Evolutionary conservation across 495 filamentous ascomycete genomes (phyloP).

Genomic region (Penicillium angulare): DNA sequence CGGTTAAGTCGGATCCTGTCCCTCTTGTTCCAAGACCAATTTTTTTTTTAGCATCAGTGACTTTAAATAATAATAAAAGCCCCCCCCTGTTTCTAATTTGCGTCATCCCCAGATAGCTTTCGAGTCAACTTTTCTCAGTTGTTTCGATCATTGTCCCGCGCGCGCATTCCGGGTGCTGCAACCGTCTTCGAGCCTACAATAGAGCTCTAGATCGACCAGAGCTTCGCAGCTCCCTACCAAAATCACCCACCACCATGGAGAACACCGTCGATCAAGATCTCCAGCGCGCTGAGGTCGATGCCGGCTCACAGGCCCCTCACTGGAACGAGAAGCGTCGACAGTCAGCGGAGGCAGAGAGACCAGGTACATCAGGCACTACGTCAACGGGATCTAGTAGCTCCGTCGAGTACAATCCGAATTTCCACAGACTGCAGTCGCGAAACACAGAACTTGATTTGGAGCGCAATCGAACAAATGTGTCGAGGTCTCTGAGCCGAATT

Average conservation of each 20-base stretch:
- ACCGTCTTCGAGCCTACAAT: neutral
- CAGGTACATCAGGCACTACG: slow-evolving; percentile 19
- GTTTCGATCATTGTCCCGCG: neutral
- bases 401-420: slow-evolving; percentile 25
- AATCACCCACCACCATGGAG: slow-evolving; percentile 8
- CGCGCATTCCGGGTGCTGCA: neutral
- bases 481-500: slow-evolving; percentile 70
- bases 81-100: slow-evolving; percentile 9
- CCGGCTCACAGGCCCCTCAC: slow-evolving; percentile 1
- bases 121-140: neutral
- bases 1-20: slow-evolving; percentile 19
- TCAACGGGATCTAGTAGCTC: slow-evolving; percentile 31
- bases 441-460: slow-evolving; percentile 69
- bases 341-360: slow-evolving; percentile 14
- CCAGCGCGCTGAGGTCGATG: slow-evolving; percentile 15
- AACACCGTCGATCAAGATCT: slow-evolving; percentile 8
- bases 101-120: neutral
- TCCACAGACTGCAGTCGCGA: slow-evolving; percentile 33
- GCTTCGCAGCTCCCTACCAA: neutral
- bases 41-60: slow-evolving; percentile 5
- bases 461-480: slow-evolving; percentile 43
- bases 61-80: neutral
- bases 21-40: neutral
- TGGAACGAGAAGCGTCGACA: slow-evolving; percentile 13
- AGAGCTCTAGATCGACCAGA: neutral